phyloP scores from a whole-genome alignment of 2,329 filamentous ascomycete genomes.

The Diaporthe longicolla region DNA sequence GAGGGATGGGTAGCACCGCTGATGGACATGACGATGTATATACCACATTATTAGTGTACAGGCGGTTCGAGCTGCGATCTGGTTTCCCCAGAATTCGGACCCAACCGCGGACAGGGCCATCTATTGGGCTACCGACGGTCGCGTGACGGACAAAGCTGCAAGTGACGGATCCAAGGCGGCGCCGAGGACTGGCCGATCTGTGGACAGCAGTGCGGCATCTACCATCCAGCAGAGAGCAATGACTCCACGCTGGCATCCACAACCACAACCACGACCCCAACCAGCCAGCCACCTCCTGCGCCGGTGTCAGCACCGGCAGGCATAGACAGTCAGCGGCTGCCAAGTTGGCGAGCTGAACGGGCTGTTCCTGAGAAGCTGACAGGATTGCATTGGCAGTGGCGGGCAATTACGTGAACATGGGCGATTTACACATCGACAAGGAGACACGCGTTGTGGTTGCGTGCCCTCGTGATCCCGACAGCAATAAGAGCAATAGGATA shows the following conservation, averaged over 20 bases:
- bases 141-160: conserved; percentile 7
- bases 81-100: conserved; percentile 21
- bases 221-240: too few relatives aligned
- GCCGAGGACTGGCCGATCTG: conserved; percentile 22
- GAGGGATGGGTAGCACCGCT: background rate
- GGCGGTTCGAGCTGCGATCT: conserved; percentile 21
- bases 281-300: background rate
- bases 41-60: too few relatives aligned
- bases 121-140: conserved; percentile 8
- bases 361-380: background rate
- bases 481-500: background rate
- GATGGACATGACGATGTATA: background rate
- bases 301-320: background rate
- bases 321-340: background rate
- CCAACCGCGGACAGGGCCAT: conserved; percentile 12
- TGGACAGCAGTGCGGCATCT: conserved; percentile 16
- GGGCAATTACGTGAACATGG: too few relatives aligned
- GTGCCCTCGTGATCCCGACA: conserved; percentile 13
- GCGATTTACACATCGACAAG: background rate
- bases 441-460: conserved; percentile 4
- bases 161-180: conserved; percentile 4
- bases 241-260: background rate
- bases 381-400: background rate
- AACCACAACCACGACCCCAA: background rate
- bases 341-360: conserved; percentile 12